These are phyloP conservation scores for Saururus chinensis DNA, from an alignment of 164 flowering plant species.

Conservation along the genomic window DNA sequence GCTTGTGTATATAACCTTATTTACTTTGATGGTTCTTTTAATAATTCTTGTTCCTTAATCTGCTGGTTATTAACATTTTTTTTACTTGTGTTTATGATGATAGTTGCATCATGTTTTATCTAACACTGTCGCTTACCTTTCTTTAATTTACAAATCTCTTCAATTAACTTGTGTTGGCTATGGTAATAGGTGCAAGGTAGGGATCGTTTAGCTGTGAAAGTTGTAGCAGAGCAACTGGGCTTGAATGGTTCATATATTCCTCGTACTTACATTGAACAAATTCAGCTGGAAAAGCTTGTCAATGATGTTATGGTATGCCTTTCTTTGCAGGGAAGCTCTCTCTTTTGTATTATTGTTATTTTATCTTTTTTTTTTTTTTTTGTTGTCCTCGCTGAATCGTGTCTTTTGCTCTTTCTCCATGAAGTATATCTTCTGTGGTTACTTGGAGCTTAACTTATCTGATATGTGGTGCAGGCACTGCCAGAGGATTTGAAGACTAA, in stretches of 20 bases:
- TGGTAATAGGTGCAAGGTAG: constrained; percentile 79
- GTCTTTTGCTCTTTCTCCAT: constrained; percentile 9
- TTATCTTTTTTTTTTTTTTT: not conserved
- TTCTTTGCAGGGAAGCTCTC: not conserved
- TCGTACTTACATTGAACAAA: constrained; percentile 95
- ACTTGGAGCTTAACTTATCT: not conserved
- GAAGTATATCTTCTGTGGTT: constrained; percentile 7
- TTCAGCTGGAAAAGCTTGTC: constrained; percentile 91
- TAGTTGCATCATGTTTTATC: too few relatives aligned
- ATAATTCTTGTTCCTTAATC: too few relatives aligned
- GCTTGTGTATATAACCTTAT: too few relatives aligned
- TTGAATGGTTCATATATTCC: constrained; percentile 83
- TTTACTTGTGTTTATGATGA: too few relatives aligned
- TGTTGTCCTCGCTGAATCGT: not conserved
- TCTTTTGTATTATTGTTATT: too few relatives aligned
- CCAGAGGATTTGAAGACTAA: constrained; percentile 92
- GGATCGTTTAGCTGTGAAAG: constrained; percentile 56
- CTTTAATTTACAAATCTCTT: not conserved
- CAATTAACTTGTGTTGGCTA: constrained; percentile 8
- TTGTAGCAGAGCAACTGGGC: constrained; percentile 70
- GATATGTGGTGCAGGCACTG: constrained; percentile 41
- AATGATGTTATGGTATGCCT: constrained; percentile 81
- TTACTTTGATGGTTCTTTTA: too few relatives aligned
- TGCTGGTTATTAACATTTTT: too few relatives aligned
- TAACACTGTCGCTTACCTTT: too few relatives aligned